Base-by-base conservation (phyloP, 495 filamentous ascomycete genomes). In the Clohesyomyces aquaticus region DNA sequence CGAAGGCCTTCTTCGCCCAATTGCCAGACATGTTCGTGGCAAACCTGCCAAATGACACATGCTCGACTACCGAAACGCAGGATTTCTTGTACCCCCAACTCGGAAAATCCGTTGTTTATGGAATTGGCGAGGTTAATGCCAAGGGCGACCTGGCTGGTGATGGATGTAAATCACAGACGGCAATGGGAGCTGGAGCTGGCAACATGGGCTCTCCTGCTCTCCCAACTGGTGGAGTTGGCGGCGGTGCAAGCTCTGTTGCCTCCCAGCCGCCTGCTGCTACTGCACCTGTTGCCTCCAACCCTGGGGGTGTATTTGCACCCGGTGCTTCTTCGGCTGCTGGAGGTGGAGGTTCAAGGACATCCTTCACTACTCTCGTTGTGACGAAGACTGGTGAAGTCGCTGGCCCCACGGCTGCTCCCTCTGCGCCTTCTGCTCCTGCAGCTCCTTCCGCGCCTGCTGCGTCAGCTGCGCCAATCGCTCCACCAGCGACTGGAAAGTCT, bases 1-100 rank as follows among this genome's bases (percentile, higher is more conserved):
- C 63, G 35, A 49, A 76, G 26, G 78, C 32, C 4, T 32, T 80
- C 61, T 82, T 81, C 65, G 77, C 82, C 63, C 76, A 73, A 26
- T 87, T 91, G 21, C 93, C 93, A 1, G 78, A 87, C 57, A 90
- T 96, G 88, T 85, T 95, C 48, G 81, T 87, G 18, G 87, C 89
- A 69, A 96, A 96, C 79, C 80, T 91, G 25, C 49, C 68, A 59
- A 78, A 76, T 52, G 76, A 76, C 21, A 78, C 79, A 55, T 90
- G 87, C 74, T 74, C 71, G 21, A 88, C 81, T 0, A 0, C 42
- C 3, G 80, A 82, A 19, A 55, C 63, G 27, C 63, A 59, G 0
- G 77, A 87, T 53, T 70, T 83, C 45, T 48, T 70, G 29, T 88
- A 79, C 74, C 85, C 85, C 26, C 75, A 82, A 67, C 82, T 85